A percentile compares a stretch with the other conserved stretches of the same genome.
phyloP scores from a whole-genome alignment of 2,329 filamentous ascomycete genomes.

The Beauveria rudraprayagi region DNA sequence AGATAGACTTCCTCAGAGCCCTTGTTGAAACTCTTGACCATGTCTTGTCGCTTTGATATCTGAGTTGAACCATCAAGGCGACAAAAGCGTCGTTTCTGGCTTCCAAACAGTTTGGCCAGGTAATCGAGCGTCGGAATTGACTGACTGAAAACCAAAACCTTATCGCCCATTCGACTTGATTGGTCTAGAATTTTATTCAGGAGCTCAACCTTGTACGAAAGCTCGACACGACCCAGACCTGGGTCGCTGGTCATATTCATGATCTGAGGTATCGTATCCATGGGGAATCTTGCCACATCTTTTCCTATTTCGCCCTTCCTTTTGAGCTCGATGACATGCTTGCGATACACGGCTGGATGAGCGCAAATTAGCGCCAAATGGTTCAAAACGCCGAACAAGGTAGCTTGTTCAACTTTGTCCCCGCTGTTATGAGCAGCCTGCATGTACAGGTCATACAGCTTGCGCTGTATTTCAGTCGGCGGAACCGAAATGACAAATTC shows the following conservation, averaged over 20 bases:
- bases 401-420: slow-evolving; percentile 7
- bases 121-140: slow-evolving; percentile 63
- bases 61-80: slow-evolving; percentile 62
- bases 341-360: slow-evolving; percentile 42
- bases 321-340: slow-evolving; percentile 21
- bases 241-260: slow-evolving; percentile 29
- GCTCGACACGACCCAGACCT: slow-evolving; percentile 35
- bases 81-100: slow-evolving; percentile 37
- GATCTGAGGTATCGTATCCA: slow-evolving; percentile 20
- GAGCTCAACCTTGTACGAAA: slow-evolving; percentile 62
- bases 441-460: slow-evolving; percentile 50
- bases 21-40: slow-evolving; percentile 62
- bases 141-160: slow-evolving; percentile 74
- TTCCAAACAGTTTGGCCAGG: slow-evolving; percentile 48
- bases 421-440: slow-evolving; percentile 10
- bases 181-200: slow-evolving; percentile 63
- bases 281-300: slow-evolving; percentile 17
- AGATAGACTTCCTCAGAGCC: slow-evolving; percentile 55
- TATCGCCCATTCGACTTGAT: slow-evolving; percentile 55
- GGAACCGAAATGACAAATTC: slow-evolving; percentile 76
- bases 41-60: slow-evolving; percentile 48
- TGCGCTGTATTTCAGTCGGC: slow-evolving; percentile 55
- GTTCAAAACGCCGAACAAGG: slow-evolving; percentile 28
- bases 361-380: slow-evolving; percentile 42
- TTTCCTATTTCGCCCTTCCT: slow-evolving; percentile 10